These are phyloP conservation scores for Calonectria fujianensis DNA, from an alignment of 2,329 filamentous ascomycete species.

Conservation along the genomic window DNA sequence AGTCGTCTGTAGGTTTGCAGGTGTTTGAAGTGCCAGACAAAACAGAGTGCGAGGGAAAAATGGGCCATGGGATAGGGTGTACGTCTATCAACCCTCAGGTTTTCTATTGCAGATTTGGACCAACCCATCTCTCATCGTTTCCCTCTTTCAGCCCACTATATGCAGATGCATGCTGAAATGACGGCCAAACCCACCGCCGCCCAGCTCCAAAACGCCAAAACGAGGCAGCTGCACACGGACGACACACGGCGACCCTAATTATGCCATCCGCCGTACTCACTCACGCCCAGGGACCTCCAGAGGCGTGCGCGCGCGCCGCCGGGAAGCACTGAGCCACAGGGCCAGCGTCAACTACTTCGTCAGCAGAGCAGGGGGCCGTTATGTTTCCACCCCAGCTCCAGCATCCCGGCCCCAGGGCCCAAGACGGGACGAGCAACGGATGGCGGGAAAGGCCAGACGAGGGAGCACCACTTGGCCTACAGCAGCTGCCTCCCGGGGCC, in stretches of 20 bases:
- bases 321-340: constrained; percentile 33
- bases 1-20: constrained; percentile 13
- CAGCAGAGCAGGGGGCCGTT: constrained; percentile 19
- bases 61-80: constrained; percentile 35
- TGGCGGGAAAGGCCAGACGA: constrained; percentile 4
- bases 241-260: constrained; percentile 12
- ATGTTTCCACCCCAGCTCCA: constrained; percentile 6
- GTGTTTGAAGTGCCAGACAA: constrained; percentile 17
- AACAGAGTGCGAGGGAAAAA: constrained; percentile 1
- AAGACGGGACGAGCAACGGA: constrained; percentile 38
- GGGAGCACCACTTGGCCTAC: neutral
- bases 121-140: constrained; percentile 36
- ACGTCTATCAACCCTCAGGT: constrained; percentile 41
- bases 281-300: constrained; percentile 11
- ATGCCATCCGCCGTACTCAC: constrained; percentile 8
- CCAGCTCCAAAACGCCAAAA: constrained; percentile 16
- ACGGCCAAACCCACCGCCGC: constrained; percentile 25
- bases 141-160: constrained; percentile 12
- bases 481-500: constrained; percentile 12
- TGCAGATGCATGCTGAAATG: constrained; percentile 38
- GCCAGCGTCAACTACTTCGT: constrained; percentile 31
- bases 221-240: constrained; percentile 26
- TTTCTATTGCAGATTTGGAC: constrained; percentile 35
- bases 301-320: neutral
- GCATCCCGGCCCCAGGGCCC: constrained; percentile 5